Percentiles rank a stretch among this genome's conserved stretches.
Conservation (phyloP, 1,284 basidiomycete genomes). For the Leccinum colubrinum region DNA sequence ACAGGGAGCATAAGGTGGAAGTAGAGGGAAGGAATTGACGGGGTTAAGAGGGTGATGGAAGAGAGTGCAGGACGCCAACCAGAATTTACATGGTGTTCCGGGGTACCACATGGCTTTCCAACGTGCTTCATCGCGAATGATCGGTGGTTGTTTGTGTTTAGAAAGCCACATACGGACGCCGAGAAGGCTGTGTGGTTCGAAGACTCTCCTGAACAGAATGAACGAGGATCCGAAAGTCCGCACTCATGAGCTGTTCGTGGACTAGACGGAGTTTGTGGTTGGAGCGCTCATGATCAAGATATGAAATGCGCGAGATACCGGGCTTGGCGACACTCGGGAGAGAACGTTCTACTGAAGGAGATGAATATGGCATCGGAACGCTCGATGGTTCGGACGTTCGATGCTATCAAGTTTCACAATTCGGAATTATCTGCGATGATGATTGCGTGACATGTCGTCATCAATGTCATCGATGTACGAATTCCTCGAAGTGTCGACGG, state of each 20-base stretch:
- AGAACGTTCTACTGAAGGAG: background rate
- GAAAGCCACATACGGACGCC: background rate
- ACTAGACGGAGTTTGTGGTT: background rate
- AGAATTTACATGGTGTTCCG: background rate
- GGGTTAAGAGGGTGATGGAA: background rate
- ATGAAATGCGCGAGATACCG: background rate
- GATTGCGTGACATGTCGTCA: background rate
- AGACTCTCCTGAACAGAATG: background rate
- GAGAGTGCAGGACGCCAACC: too few relatives aligned
- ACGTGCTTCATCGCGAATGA: background rate
- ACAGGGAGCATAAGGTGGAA: constrained; percentile 1
- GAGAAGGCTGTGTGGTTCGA: background rate
- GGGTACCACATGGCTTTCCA: background rate
- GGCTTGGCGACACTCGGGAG: background rate
- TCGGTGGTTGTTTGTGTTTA: background rate
- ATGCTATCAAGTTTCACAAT: background rate
- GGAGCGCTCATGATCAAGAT: background rate
- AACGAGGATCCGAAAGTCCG: background rate
- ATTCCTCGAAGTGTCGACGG: background rate
- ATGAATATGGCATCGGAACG: background rate
- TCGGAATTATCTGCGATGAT: background rate
- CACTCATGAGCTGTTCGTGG: background rate
- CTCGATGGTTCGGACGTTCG: background rate
- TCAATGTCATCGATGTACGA: background rate
- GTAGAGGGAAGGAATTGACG: background rate